A percentile compares a stretch with the other conserved stretches of the same genome.
These are phyloP conservation scores for Uronychia binucleata DNA, from an alignment of 73 alveolate species.

Conservation along the genomic window DNA sequence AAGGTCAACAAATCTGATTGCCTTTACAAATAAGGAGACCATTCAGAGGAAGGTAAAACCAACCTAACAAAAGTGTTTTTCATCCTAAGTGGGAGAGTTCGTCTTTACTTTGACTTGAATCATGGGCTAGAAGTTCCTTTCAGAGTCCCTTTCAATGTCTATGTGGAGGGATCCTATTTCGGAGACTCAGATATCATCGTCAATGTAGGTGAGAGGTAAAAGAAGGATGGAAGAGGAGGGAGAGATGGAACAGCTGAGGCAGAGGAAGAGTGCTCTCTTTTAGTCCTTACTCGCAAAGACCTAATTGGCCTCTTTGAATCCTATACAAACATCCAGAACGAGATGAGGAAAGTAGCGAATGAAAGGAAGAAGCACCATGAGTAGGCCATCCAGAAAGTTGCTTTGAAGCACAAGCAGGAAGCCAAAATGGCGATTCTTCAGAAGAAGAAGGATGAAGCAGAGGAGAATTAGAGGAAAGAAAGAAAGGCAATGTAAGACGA, in stretches of 20 bases:
- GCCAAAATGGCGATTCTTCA: not conserved
- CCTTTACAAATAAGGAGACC: constrained; percentile 61
- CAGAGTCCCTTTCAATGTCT: constrained; percentile 42
- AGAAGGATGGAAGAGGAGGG: constrained; percentile 15
- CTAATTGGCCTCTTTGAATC: constrained; percentile 10
- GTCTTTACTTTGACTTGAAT: constrained; percentile 24
- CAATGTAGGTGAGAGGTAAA: not conserved
- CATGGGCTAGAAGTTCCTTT: constrained; percentile 28
- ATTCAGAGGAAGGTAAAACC: constrained; percentile 51
- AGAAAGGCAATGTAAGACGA: constrained; percentile 2
- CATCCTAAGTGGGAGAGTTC: constrained; percentile 55
- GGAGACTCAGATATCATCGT: constrained; percentile 44
- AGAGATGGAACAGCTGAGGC: constrained; percentile 51
- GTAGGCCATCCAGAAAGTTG: constrained; percentile 23
- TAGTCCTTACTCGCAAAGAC: constrained; percentile 37
- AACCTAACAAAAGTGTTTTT: constrained; percentile 28
- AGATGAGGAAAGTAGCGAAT: constrained; percentile 41
- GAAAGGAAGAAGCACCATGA: constrained; percentile 45
- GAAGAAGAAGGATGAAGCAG: not conserved
- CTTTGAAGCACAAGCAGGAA: not conserved
- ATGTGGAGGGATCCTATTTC: constrained; percentile 51
- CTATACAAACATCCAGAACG: constrained; percentile 21
- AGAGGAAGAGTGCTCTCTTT: constrained; percentile 35
- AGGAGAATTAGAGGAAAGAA: not conserved
- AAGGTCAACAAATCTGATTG: constrained; percentile 35